Evolutionary conservation across 2,329 filamentous ascomycete genomes (phyloP), one percentile per base, ranked within the genome.

Genomic region (Drechslerella coelobrocha): DNA sequence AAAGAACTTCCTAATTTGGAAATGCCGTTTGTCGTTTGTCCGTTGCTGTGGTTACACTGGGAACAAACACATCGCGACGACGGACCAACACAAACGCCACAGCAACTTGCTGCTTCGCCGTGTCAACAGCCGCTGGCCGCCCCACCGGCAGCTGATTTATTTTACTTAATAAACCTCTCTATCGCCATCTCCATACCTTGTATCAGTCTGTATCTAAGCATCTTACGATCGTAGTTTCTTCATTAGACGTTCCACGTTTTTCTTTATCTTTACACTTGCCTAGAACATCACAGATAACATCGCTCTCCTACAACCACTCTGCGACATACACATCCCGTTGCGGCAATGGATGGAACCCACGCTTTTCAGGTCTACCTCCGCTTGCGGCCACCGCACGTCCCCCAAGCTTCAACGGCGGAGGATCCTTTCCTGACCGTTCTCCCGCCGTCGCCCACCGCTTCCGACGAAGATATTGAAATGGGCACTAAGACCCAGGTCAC

Each of bases 341-440:
- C 39, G 29, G 48, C 50, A 27, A 71, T 71, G 66, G 66, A 71
- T n/a, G 41, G 27, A 39, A 21, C 45, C 14, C 66, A 53, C 27
- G 59, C 66, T 23, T 71, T 71, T 29, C 66, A 71, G 31, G 66
- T 71, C n/a, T 71, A 54, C 24, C 50, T 71, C 7, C 66, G 66
- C 19, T 60, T 71, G 19, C 53, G 66, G 37, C 66, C 66, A 5
- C 66, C 66, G 39, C 55, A 63, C 52, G 19, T 34, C 2, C 34
- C 50, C 21, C 56, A 57, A 9, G 19, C 51, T 10, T 51, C 26
- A 43, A 62, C 8, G 5, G 24, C 39, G n/a, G 24, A 34, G 1
- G 66, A 63, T 10, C 54, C 53, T 1, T 71, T 71, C 29, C 47
- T 71, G 10, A 63, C 66, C 2, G 59, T 71, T 26, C 59, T 71